Percentiles rank a stretch among this genome's conserved stretches.
These are phyloP conservation scores for Skeletonema marinoi DNA, from an alignment of 108 stramenopile species.

Conservation along the genomic window DNA sequence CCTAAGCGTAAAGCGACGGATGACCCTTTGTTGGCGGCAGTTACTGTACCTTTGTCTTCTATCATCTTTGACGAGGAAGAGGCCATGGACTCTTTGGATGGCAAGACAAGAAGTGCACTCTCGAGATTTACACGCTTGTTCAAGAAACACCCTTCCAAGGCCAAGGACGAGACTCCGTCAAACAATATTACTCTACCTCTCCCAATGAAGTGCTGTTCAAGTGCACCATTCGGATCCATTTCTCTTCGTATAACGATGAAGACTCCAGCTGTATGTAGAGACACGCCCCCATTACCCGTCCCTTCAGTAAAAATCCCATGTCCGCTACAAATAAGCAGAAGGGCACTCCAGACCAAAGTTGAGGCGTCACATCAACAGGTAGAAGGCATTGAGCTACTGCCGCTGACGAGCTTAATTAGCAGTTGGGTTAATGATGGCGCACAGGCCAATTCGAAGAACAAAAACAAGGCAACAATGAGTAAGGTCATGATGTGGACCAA, in stretches of 20 bases:
- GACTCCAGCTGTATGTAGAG: neutral
- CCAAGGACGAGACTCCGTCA: constrained; percentile 23
- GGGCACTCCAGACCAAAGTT: neutral
- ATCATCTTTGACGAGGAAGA: constrained; percentile 36
- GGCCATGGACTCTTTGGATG: neutral
- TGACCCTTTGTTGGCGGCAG: constrained; percentile 39
- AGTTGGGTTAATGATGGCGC: constrained; percentile 1
- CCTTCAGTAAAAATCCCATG: neutral
- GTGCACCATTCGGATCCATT: constrained; percentile 37
- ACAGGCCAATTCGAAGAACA: neutral
- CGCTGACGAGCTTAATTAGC: neutral
- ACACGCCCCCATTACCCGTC: neutral
- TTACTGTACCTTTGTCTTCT: constrained; percentile 38
- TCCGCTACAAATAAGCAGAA: neutral
- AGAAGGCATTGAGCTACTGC: neutral
- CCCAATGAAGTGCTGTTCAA: constrained; percentile 29
- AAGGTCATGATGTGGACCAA: neutral
- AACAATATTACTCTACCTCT: constrained; percentile 37
- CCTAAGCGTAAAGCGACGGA: neutral
- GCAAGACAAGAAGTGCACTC: neutral
- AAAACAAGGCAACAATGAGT: constrained; percentile 1
- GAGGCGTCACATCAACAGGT: neutral
- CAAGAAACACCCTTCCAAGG: neutral
- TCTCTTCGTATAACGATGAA: constrained; percentile 38
- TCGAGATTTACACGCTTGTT: neutral